Evolutionary conservation across 106 monocot genomes (phyloP), one percentile per base, ranked within the genome.

Genomic region (Dioscorea zingiberensis): DNA sequence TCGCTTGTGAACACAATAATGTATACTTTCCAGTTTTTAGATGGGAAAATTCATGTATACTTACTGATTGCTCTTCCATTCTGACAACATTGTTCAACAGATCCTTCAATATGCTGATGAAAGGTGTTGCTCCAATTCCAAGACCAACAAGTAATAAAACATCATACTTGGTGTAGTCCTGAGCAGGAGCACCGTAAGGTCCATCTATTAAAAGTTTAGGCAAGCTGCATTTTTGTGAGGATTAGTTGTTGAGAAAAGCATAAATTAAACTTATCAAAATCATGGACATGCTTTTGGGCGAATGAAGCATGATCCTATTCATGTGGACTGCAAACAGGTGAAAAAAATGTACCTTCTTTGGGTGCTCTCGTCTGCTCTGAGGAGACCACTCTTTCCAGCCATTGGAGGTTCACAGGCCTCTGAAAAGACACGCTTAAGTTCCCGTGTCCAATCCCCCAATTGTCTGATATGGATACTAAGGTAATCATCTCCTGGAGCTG

Each of bases 121-220:
- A 94, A n/a, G 93, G 93, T 23, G 93, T 94, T n/a, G 93, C 93
- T 45, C 93, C 93, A 30, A 94, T 94, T 58, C 93, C 93, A 14
- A 94, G 85, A 9, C 93, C 93, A 24, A 86, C 86, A 21, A 94
- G 93, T 26, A 94, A 63, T 15, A 94, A 66, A 22, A 94, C 86
- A 62, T 94, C 93, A 49, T 94, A 94, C 29, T 94, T 94, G 45
- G 59, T 86, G 70, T 94, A 89, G 62, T 94, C 89, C 74, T 94
- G 93, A 47, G 93, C 89, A 0, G 93, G 86, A 38, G 93, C 82
- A 46, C 93, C 93, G 44, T 94, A 94, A 56, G 93, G 86, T 2
- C 93, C 93, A 71, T 94, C 93, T 56, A 94, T 94, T 69, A 89
- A 69, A 30, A 94, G 83, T 67, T 94, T 94, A 0, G 93, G 93